Base-by-base conservation (phyloP, 202 grass and related monocot species). In the Panicum virgatum region DNA sequence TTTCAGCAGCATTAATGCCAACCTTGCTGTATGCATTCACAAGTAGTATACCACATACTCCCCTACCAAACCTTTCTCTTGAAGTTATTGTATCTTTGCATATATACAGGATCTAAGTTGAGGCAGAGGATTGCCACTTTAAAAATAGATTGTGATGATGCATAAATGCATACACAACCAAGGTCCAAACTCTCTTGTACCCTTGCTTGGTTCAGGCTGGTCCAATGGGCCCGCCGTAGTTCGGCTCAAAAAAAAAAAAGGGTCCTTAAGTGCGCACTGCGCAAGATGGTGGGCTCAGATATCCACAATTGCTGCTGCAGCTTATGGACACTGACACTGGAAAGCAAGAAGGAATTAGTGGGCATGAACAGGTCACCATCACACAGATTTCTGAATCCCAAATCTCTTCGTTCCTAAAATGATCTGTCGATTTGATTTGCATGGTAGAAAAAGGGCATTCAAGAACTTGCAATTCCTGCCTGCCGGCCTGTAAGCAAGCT, bases 261-360 rank as follows among this genome's bases (percentile, higher is more conserved):
- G n/a, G n/a, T n/a, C n/a, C n/a, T n/a, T 30, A 66, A 82, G 66
- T 82, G 50, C 73, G 73, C 58, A 53, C 32, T 62, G 83, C 88
- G 79, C 60, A 86, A 25, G 79, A 65, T 86, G 78, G 60, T 82
- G 73, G 14, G 57, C 39, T 85, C 1, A 51, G 67, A 42, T 65
- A 71, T 58, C 58, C 29, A 29, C 73, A 66, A 59, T 81, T 43
- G 54, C 62, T 78, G 14, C 42, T 76, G 70, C 82, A 19, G 65
- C 38, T 44, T 57, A 66, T 88, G 67, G 67, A 60, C 60, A 68
- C 19, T 51, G 76, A 30, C 56, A 84, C 19, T 57, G 5, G 8
- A 40, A 80, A 51, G 12, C 36, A 30, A 59, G 23, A 16, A 18
- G 26, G 26, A 38, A 38, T 38, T 36, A 76, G 76, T 70, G 69